phyloP scores from a whole-genome alignment of 768 basidiomycete species.

The Stropharia rugosoannulata region DNA sequence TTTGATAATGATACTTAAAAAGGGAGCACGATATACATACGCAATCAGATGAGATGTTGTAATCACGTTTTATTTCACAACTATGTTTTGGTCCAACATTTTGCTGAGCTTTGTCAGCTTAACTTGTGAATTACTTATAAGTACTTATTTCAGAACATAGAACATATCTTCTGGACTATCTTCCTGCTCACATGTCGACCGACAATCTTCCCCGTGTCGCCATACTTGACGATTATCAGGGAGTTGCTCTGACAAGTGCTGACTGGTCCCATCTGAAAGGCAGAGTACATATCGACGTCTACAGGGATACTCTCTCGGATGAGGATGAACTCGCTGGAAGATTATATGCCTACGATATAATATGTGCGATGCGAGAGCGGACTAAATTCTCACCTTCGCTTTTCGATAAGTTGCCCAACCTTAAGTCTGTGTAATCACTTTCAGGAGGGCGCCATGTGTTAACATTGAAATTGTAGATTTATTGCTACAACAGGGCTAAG shows the following conservation, averaged over 20 bases:
- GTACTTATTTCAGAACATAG: slow-evolving; percentile 7
- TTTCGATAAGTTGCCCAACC: slow-evolving; percentile 55
- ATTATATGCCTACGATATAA: slow-evolving; percentile 50
- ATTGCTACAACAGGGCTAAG: slow-evolving; percentile 56
- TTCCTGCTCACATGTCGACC: slow-evolving; percentile 10
- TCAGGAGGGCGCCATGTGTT: not conserved
- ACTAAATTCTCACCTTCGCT: slow-evolving; percentile 52
- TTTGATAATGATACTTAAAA: slow-evolving; percentile 68
- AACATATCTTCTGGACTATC: not conserved
- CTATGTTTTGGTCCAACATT: slow-evolving; percentile 4
- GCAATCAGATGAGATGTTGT: slow-evolving; percentile 14
- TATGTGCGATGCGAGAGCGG: slow-evolving; percentile 68
- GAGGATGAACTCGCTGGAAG: slow-evolving; percentile 49
- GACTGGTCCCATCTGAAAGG: slow-evolving; percentile 51
- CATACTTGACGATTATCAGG: slow-evolving; percentile 64
- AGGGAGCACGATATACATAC: slow-evolving; percentile 15
- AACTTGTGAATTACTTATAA: not conserved
- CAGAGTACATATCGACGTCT: slow-evolving; percentile 42
- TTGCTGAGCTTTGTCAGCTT: slow-evolving; percentile 20
- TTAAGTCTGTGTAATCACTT: slow-evolving; percentile 34
- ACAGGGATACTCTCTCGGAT: slow-evolving; percentile 49
- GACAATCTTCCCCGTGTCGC: slow-evolving; percentile 35
- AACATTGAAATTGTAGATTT: slow-evolving; percentile 27
- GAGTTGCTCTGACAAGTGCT: slow-evolving; percentile 46
- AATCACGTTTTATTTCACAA: slow-evolving; percentile 16